Percentiles rank a stretch among this genome's conserved stretches.
Conservation (phyloP, 352 stramenopile genomes). For the Pelagophyceae sp. region DNA sequence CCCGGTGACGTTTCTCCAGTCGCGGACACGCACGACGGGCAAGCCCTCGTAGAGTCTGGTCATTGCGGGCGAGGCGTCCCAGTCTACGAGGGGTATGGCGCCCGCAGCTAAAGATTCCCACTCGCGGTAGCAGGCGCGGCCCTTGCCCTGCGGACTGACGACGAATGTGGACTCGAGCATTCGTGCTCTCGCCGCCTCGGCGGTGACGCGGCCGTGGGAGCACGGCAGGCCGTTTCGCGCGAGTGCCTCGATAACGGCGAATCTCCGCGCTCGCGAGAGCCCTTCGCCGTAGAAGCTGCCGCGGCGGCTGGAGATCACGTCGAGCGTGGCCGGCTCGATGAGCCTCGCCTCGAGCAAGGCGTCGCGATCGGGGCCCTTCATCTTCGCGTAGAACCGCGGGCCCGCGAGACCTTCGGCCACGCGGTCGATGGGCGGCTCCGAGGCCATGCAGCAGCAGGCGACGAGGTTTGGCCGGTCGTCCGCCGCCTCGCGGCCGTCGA, state of each 20-base stretch:
- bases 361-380: too few species aligned
- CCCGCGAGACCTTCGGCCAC: too few species aligned
- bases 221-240: not conserved
- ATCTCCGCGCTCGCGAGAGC: not conserved
- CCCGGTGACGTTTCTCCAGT: not conserved
- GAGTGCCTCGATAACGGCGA: not conserved
- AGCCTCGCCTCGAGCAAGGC: too few species aligned
- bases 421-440: not conserved
- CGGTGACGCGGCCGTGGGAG: not conserved
- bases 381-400: too few species aligned
- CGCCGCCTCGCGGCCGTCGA: not conserved
- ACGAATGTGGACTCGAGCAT: not conserved
- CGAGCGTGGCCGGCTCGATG: too few species aligned
- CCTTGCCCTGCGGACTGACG: not conserved
- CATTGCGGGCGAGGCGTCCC: constrained; percentile 7
- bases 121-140: constrained; percentile 12
- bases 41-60: not conserved
- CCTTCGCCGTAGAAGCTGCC: not conserved
- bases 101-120: constrained; percentile 2
- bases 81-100: not conserved
- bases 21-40: not conserved
- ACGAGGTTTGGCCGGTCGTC: not conserved
- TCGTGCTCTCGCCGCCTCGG: too few species aligned
- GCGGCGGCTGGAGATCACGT: too few species aligned
- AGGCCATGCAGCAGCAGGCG: constrained; percentile 3